Evolutionary conservation across 495 filamentous ascomycete species (phyloP).

Genomic region (Neurospora pannonica): DNA sequence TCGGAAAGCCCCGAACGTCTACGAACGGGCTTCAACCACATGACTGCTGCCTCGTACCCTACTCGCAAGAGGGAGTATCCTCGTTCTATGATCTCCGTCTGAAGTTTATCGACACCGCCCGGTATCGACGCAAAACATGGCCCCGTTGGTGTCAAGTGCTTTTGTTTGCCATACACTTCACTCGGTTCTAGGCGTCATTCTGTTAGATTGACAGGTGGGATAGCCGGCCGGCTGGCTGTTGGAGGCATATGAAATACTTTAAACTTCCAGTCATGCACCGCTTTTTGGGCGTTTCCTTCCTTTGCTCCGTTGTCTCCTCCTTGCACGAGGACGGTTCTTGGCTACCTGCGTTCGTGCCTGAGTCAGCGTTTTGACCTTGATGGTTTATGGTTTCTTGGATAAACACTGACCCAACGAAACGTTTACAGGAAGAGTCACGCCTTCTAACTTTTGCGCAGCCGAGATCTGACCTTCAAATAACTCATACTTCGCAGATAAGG

Average conservation of each 20-base stretch:
- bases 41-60: background rate
- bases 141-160: background rate
- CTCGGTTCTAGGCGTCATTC: background rate
- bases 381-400: background rate
- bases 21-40: background rate
- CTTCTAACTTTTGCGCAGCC: background rate
- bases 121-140: background rate
- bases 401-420: background rate
- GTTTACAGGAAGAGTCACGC: background rate
- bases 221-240: background rate
- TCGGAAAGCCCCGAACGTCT: background rate
- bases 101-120: background rate
- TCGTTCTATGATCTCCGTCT: background rate
- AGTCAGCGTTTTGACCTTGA: background rate
- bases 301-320: background rate
- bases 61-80: background rate
- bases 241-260: background rate
- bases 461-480: background rate
- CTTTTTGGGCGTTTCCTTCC: background rate
- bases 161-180: background rate
- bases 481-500: background rate
- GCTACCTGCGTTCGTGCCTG: background rate
- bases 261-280: background rate
- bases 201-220: background rate
- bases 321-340: background rate